Base-by-base conservation (phyloP, 208 protist genomes). In the Strigomonas culicis region DNA sequence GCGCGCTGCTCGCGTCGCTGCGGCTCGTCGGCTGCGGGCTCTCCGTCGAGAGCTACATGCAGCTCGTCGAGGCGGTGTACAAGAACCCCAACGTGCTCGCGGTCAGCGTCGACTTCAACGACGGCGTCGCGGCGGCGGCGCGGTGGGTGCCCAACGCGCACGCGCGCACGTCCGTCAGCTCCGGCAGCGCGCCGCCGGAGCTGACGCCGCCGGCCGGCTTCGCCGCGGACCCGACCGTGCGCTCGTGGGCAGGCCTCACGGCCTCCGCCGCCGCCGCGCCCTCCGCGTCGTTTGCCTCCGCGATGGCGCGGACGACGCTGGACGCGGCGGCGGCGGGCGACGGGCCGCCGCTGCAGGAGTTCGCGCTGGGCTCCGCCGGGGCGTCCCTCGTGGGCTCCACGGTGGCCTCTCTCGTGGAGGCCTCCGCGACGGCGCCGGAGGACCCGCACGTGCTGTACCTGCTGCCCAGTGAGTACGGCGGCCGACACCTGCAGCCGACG, bases 21-120 rank as follows among this genome's bases (percentile, higher is more conserved):
- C 77, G 89, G 75, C 71, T 96, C 36, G 75, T 85, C 24, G 87
- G 91, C 4, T 93, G 88, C 56, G 86, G 86, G 13, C 73, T 96
- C 49, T 90, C 84, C 2, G 67, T 70, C 57, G 76, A 93, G 70
- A 82, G 79, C 52, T 96, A 93, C 72, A 77, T 90, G 68, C 68
- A 91, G 34, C 72, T 96, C 17, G 80, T 86, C n/a, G 84, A 94
- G 70, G 84, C 88, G 2, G 61, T 90, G n/a, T 94, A 94, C 69
- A 81, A 75, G 41, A 84, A 83, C 60, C 79, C 66, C 6, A 74
- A 80, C 27, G 66, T 96, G 24, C 53, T 80, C 21, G 72, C 75
- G 30, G 70, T 94, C 25, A 63, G 71, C 0, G 79, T 93, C 62
- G 91, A 96, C 75, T 96, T 94, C 70, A 96, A 96, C 74, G 41